Conservation (phyloP, 192 early-diverging fungal species). For the Entophlyctis helioformis region DNA sequence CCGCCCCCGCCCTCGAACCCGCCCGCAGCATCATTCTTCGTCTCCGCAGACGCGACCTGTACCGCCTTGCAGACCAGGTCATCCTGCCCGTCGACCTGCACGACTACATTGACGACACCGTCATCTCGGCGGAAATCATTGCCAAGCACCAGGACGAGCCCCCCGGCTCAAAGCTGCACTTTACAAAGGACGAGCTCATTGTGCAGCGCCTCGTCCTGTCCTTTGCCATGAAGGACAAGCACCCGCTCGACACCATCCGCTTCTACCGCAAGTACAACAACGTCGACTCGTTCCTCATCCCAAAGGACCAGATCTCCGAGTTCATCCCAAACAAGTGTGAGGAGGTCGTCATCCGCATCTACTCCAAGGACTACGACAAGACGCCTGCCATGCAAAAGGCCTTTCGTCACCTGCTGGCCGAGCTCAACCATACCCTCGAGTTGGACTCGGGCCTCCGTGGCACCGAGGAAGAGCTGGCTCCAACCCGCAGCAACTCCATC, state of each 20-base stretch:
- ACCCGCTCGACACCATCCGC: constrained; percentile 73
- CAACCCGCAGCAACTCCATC: no score
- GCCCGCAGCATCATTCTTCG: constrained; percentile 59
- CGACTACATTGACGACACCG: background rate
- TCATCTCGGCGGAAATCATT: constrained; percentile 39
- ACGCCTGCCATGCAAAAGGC: constrained; percentile 4
- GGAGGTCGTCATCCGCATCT: constrained; percentile 60
- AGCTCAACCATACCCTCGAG: no score
- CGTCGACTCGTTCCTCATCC: constrained; percentile 48
- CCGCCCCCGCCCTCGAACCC: constrained; percentile 33
- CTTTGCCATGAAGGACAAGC: constrained; percentile 74
- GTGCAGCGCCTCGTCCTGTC: constrained; percentile 60
- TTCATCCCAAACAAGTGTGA: constrained; percentile 56
- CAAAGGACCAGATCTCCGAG: constrained; percentile 57
- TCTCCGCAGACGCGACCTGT: constrained; percentile 69
- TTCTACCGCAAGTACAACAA: constrained; percentile 61
- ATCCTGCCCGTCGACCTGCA: constrained; percentile 5
- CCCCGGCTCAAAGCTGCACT: no score
- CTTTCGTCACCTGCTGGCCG: constrained; percentile 11
- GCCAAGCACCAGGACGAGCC: constrained; percentile 49
- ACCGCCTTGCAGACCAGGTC: constrained; percentile 43
- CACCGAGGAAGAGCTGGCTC: no score
- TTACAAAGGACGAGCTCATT: no score
- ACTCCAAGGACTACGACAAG: constrained; percentile 40
- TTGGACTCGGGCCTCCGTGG: no score